Base-by-base conservation (phyloP, 2,329 filamentous ascomycete species). In the Penicillium hordei region DNA sequence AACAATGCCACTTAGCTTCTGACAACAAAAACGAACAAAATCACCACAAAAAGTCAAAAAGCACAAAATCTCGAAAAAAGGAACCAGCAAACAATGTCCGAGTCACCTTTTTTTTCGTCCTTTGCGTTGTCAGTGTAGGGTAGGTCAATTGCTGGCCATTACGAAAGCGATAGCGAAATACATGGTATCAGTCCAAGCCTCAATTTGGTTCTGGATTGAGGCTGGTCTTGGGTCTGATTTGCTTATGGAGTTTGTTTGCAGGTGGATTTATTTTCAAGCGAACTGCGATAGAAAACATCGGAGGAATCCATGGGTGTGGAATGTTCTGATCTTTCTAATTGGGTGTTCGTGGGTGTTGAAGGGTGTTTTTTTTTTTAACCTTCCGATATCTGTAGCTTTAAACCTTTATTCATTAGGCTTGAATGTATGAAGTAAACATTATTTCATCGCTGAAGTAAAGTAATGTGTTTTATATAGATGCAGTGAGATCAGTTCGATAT, bases 191-290 rank as follows among this genome's bases (percentile, higher is more conserved):
- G 36, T 34, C 31, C 17, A n/a, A 29, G 29, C 23, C 46, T 31
- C 29, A 12, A 25, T 12, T 17, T 13, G 34, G 17, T 23, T 48
- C 38, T 23, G 10, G 27, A 36, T 45, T n/a, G 39, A 42, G 23
- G 23, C 48, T 21, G 53, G 15, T n/a, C 33, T 36, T 44, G 40
- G 46, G 46, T 29, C 12, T 44, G 53, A 36, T 38, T 43, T 55
- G 46, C 45, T 43, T 44, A 31, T 51, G 53, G 53, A 51, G 53
- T 55, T 51, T 55, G 21, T 51, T 36, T 44, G 53, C 45, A 42
- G 46, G 39, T 36, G 27, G 45, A 51, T 36, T 33, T 50, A 27
- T 51, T 36, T 44, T 49, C 45, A 55, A 44, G 53, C 38, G 52
- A 55, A 50, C 39, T 55, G 21, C 36, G 34, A 34, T 40, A 21